Evolutionary conservation across 169 alveolate species (phyloP).

Genomic region (Amoebophrya sp.): DNA sequence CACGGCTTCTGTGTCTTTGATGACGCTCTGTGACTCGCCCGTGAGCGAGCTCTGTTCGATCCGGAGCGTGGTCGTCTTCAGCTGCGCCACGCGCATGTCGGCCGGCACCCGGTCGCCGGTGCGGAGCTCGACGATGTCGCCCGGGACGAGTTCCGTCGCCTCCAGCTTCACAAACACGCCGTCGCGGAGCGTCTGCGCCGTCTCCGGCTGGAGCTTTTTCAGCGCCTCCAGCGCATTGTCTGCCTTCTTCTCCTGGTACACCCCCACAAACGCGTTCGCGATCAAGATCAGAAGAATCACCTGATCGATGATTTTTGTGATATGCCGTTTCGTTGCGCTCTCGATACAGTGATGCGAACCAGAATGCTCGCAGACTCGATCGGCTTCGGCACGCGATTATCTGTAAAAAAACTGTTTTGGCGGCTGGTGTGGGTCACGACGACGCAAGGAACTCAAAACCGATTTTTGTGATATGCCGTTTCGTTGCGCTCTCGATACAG

Average conservation of each 20-base stretch:
- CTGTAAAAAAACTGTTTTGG: no score
- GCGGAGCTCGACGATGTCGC: conserved; percentile 87
- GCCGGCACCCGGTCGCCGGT: conserved; percentile 97
- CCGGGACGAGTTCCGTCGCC: conserved; percentile 84
- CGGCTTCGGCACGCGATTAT: no score
- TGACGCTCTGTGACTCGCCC: conserved; percentile 50
- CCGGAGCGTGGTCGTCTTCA: conserved; percentile 78
- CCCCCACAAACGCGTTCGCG: conserved; percentile 91
- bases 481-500: no score
- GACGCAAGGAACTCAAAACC: no score
- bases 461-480: no score
- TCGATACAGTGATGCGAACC: no score
- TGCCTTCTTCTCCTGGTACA: conserved; percentile 96
- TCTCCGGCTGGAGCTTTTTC: conserved; percentile 81
- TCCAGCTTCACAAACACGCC: conserved; percentile 80
- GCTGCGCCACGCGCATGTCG: conserved; percentile 79
- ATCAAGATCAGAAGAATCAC: conserved; percentile 74
- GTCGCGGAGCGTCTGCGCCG: conserved; percentile 75
- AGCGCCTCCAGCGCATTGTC: conserved; percentile 92
- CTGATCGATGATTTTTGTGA: no score
- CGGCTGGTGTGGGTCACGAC: no score
- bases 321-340: no score
- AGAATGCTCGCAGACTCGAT: no score
- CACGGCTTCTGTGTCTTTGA: conserved; percentile 8
- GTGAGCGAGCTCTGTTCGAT: conserved; percentile 88